These are phyloP conservation scores for Polytolypa hystricis DNA, from an alignment of 2,329 filamentous ascomycete genomes.

Conservation along the genomic window DNA sequence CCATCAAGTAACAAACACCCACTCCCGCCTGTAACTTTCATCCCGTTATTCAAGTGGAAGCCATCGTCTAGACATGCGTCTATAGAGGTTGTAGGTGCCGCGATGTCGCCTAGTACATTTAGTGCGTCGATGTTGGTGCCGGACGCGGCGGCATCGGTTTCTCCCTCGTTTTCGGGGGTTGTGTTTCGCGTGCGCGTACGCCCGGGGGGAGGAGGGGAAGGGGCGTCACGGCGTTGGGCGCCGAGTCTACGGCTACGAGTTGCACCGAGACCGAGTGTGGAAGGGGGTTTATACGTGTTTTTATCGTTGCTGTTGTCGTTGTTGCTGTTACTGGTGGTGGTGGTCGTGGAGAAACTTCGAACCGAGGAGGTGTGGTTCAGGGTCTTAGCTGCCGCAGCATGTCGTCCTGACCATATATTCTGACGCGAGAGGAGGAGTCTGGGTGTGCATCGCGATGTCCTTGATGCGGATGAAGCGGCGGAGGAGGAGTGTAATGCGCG, in stretches of 20 bases:
- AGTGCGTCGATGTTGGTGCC: slow-evolving; percentile 55
- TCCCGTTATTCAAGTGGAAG: slow-evolving; percentile 75
- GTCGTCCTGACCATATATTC: not conserved
- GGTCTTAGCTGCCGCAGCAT: slow-evolving; percentile 1
- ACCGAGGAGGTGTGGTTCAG: slow-evolving; percentile 6
- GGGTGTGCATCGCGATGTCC: slow-evolving; percentile 2
- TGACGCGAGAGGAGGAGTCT: slow-evolving; percentile 7
- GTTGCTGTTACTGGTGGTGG: slow-evolving; percentile 22
- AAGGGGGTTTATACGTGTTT: slow-evolving; percentile 14
- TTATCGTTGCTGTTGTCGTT: slow-evolving; percentile 4
- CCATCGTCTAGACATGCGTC: slow-evolving; percentile 74
- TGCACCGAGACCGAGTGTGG: slow-evolving; percentile 16
- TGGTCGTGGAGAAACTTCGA: slow-evolving; percentile 14
- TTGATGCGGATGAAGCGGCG: slow-evolving; percentile 8
- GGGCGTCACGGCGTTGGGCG: slow-evolving; percentile 16
- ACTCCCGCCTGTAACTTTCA: slow-evolving; percentile 55
- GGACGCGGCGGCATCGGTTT: not conserved
- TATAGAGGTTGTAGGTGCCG: slow-evolving; percentile 68
- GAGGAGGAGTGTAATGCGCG: slow-evolving; percentile 31
- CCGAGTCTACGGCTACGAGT: slow-evolving; percentile 20
- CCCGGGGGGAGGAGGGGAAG: too few relatives aligned
- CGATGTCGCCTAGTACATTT: slow-evolving; percentile 66
- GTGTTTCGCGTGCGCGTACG: not conserved
- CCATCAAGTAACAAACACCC: slow-evolving; percentile 73
- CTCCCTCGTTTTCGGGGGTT: not conserved